These are phyloP conservation scores for Hymenoscyphus albidus DNA, from an alignment of 2,329 filamentous ascomycete species.

Conservation along the genomic window DNA sequence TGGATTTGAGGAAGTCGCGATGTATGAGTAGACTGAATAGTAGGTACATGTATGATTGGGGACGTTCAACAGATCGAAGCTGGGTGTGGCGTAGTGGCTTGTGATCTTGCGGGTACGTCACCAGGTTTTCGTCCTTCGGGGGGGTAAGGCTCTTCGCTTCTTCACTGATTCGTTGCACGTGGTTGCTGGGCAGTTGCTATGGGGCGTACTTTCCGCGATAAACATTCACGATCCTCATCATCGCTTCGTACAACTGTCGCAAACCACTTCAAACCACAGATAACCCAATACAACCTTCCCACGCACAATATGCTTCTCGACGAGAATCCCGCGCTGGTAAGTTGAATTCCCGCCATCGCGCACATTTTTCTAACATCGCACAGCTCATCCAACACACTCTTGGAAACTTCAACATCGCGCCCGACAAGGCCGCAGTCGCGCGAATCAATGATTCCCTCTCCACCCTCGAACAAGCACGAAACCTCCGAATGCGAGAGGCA, in stretches of 20 bases:
- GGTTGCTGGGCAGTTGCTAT: background rate
- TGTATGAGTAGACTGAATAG: background rate
- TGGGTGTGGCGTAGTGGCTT: conserved; percentile 21
- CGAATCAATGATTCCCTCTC: conserved; percentile 81
- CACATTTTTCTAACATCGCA: conserved; percentile 12
- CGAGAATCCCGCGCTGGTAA: conserved; percentile 82
- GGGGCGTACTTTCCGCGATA: background rate
- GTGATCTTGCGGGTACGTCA: conserved; percentile 19
- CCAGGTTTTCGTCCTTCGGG: background rate
- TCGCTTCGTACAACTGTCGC: background rate
- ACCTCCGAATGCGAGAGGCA: conserved; percentile 68
- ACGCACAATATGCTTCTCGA: conserved; percentile 77
- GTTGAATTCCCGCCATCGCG: conserved; percentile 30
- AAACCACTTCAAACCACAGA: background rate
- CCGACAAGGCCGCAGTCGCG: conserved; percentile 78
- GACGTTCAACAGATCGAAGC: background rate
- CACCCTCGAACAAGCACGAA: conserved; percentile 79
- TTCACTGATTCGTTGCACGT: conserved; percentile 1
- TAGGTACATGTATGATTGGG: background rate
- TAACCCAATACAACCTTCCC: background rate
- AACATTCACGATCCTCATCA: background rate
- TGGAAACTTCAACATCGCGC: conserved; percentile 89
- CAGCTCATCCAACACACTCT: conserved; percentile 90
- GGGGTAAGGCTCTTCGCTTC: background rate
- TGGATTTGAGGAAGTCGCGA: conserved; percentile 5